A percentile compares a stretch with the other conserved stretches of the same genome.
These are phyloP conservation scores for Phytophthora cactorum DNA, from an alignment of 352 stramenopile genomes.

Conservation along the genomic window DNA sequence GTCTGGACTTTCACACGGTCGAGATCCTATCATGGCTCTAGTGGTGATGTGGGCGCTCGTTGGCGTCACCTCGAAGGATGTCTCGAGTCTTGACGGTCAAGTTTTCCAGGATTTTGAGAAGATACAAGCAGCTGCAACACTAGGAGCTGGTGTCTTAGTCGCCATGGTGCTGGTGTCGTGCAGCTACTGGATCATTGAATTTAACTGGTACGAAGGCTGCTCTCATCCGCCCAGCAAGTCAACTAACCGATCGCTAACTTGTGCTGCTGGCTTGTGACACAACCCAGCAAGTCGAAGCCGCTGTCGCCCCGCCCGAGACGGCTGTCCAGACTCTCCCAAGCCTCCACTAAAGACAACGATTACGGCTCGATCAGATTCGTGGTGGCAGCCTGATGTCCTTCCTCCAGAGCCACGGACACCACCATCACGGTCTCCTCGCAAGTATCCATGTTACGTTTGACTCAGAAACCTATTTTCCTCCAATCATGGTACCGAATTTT, in stretches of 20 bases:
- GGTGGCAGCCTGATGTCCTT: slow-evolving; percentile 19
- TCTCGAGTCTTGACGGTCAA: slow-evolving; percentile 23
- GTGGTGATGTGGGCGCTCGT: slow-evolving; percentile 60
- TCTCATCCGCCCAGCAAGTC: slow-evolving; percentile 12
- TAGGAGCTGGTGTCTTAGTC: slow-evolving; percentile 42
- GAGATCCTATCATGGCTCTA: slow-evolving; percentile 61
- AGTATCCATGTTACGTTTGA: slow-evolving; percentile 27
- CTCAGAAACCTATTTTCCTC: slow-evolving; percentile 28
- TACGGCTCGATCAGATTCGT: slow-evolving; percentile 37
- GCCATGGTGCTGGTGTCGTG: slow-evolving; percentile 40
- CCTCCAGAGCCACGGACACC: not conserved
- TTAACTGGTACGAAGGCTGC: slow-evolving; percentile 32
- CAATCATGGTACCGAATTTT: slow-evolving; percentile 13
- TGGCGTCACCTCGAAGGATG: slow-evolving; percentile 52
- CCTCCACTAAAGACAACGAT: slow-evolving; percentile 31
- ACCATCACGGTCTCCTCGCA: too few relatives aligned
- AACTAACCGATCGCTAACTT: slow-evolving; percentile 26
- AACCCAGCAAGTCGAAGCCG: slow-evolving; percentile 15
- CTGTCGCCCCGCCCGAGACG: slow-evolving; percentile 11
- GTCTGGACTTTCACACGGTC: slow-evolving; percentile 51
- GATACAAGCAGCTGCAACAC: slow-evolving; percentile 48
- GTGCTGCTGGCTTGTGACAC: slow-evolving; percentile 14
- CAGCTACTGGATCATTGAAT: slow-evolving; percentile 33
- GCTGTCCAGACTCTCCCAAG: slow-evolving; percentile 31
- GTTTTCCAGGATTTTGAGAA: slow-evolving; percentile 39